Evolutionary conservation across 148 eudicot species (phyloP), one percentile per base, ranked within the genome.

Genomic region (Simmondsia chinensis): DNA sequence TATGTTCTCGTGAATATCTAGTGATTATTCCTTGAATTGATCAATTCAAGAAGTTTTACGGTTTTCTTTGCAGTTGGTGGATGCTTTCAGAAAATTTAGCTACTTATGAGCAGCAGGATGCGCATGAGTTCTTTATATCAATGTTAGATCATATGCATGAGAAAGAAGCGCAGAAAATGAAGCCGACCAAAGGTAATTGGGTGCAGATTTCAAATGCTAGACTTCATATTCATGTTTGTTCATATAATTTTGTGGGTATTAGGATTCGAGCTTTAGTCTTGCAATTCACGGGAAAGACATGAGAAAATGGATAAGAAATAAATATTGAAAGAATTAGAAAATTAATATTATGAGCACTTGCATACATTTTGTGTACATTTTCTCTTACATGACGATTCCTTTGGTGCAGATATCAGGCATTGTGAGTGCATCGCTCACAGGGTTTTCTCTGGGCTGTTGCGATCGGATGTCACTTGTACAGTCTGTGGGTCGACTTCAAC

Each of bases 101-200:
- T 20, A 72, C 76, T 45, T 80, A 80, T 55, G 87, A 80, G 60
- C 82, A 80, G 59, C 83, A 80, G 64, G 87, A 80, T 66, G 87
- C 87, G 33, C 87, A 80, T 60, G 87, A 76, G 48, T 80, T 80
- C 70, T 74, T 80, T 61, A 76, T 80, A 49, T 69, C 87, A 16
- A 52, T 76, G 20, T 74, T 80, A 52, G 82, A 76, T 33, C 69
- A 68, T 52, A 72, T 80, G 26, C 87, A 80, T 64, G 87, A 80
- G 59, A 76, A 66, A 58, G 77, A 66, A 43, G 69, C 61, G 35
- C 66, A 66, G 49, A 55, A 64, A 46, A 34, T 52, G 55, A 66
- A 52, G 57, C 20, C 50, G 11, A 57, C 28, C n/a, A 59, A 35
- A 71, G 76, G 76, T 71, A 55, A 33, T 30, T n/a, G 67, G 60